phyloP scores from a whole-genome alignment of 306 rosid genomes.

The Prunus persica region Prunus_persica_NCBIv2 NC_034014.1:28005501-28006000 shows the following conservation, averaged over 20 bases:
- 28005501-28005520: not conserved
- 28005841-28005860: not conserved
- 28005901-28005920: not conserved
- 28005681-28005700: not conserved
- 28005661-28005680: too few relatives aligned
- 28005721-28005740: constrained; percentile 5
- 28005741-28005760: constrained; percentile 12
- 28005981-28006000: not conserved
- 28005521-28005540: not conserved
- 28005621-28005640: not conserved
- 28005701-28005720: not conserved
- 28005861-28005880: not conserved
- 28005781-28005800: too few relatives aligned
- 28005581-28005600: not conserved
- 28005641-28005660: too few relatives aligned
- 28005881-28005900: not conserved
- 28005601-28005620: not conserved
- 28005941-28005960: not conserved
- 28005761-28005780: not conserved
- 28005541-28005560: not conserved
- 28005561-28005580: not conserved
- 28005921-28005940: constrained; percentile 1
- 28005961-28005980: not conserved
- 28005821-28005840: not conserved
- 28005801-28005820: not conserved